Base-by-base conservation (phyloP, 2,329 filamentous ascomycete species). In the Endocalyx cinctus region DNA sequence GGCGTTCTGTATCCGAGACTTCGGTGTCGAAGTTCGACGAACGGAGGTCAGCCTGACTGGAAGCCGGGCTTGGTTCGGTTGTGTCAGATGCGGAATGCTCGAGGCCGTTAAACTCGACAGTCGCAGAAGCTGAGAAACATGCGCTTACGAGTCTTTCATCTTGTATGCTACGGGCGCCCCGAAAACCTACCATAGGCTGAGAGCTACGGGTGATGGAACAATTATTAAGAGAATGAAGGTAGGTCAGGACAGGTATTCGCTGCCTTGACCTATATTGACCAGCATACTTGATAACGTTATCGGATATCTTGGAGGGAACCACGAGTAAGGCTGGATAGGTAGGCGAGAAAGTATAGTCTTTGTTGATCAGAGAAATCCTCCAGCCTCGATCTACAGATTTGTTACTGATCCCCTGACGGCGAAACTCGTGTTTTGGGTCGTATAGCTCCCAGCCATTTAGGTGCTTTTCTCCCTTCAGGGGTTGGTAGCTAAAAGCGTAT, bases 171-270 rank as follows among this genome's bases (percentile, higher is more conserved):
- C 90, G 80, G 52, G 94, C 92, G 42, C 85, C 79, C 30, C 84
- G 79, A 16, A 97, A 77, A 11, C 92, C 92, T 2, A 90, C 84
- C 37, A 90, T 70, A 0, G 92, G 92, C 57, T 98, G 92, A 4
- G 90, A 94, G 54, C 88, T 94, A 55, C 92, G 77, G 2, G 90
- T 96, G 44, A 98, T 95, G 16, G 89, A 92, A 60, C 92, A 97
- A 57, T 94, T 95, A 58, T 97, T 98, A 50, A 96, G 72, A 0
- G 87, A 87, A 59, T 98, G 92, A n/a, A 96, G 77, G 59, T 98
- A 98, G 15, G 88, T 88, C 25, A 98, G 67, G 4, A 82, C 84
- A 2, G 92, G 92, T 58, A 98, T 89, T 39, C 92, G 82, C 43
- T 83, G 80, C 39, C 89, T 79, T 1, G 92, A 97, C 32, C 92